Evolutionary conservation across 2,329 filamentous ascomycete species (phyloP).

Genomic region (Penicillium aurantiogriseum): DNA sequence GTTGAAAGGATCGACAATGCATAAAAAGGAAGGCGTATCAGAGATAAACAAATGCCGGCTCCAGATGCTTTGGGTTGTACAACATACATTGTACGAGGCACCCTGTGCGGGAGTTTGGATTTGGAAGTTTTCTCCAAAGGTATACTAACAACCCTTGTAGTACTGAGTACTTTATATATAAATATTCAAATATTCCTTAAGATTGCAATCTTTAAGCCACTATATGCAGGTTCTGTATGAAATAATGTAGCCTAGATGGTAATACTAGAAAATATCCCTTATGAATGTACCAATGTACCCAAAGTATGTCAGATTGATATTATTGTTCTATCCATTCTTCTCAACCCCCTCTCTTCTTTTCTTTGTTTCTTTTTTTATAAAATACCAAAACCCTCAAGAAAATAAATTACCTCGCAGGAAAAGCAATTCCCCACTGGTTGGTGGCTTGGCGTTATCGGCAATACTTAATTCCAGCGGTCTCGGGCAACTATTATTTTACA

Average conservation of each 20-base stretch:
- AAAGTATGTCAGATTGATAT: not conserved
- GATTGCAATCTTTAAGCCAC: not conserved
- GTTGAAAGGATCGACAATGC: not conserved
- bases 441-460: conserved; percentile 25
- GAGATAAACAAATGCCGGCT: not conserved
- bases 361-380: not conserved
- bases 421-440: conserved; percentile 11
- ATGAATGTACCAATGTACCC: not conserved
- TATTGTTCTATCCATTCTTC: not conserved
- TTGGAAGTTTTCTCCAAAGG: not conserved
- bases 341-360: too few relatives aligned
- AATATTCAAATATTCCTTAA: not conserved
- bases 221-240: not conserved
- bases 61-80: not conserved
- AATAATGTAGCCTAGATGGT: not conserved
- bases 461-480: conserved; percentile 29
- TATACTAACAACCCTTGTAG: too few relatives aligned
- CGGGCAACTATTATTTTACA: conserved; percentile 25
- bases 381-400: not conserved
- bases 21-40: not conserved
- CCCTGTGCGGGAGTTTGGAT: not conserved
- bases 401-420: conserved; percentile 6
- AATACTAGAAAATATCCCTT: not conserved
- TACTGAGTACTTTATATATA: not conserved
- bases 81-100: not conserved